Conservation (phyloP, 2,329 filamentous ascomycete genomes). For the Gnomoniopsis sp. region DNA sequence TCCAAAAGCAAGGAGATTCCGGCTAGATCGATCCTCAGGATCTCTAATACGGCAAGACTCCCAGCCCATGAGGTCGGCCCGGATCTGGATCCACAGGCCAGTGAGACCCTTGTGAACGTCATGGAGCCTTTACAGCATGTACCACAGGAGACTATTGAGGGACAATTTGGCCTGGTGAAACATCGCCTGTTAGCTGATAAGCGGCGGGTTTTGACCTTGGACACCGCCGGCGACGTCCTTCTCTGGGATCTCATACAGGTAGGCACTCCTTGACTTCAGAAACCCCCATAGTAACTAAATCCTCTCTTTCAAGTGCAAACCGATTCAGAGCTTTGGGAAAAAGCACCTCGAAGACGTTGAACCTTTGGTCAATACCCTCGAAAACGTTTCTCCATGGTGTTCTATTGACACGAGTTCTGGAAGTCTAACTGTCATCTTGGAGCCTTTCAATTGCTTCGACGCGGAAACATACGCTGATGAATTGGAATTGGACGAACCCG, state of each 20-base stretch:
- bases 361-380: slow-evolving; percentile 77
- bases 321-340: slow-evolving; percentile 90
- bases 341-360: slow-evolving; percentile 90
- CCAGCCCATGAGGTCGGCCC: slow-evolving; percentile 52
- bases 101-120: slow-evolving; percentile 31
- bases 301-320: slow-evolving; percentile 62
- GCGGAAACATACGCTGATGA: slow-evolving; percentile 97
- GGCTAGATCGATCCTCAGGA: slow-evolving; percentile 70
- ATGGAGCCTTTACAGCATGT: slow-evolving; percentile 64
- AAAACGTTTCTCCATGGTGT: slow-evolving; percentile 94
- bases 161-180: slow-evolving; percentile 92
- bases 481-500: slow-evolving; percentile 66
- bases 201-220: slow-evolving; percentile 81
- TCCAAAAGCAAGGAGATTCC: slow-evolving; percentile 64
- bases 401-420: slow-evolving; percentile 92
- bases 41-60: slow-evolving; percentile 81
- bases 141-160: slow-evolving; percentile 82
- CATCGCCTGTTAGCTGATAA: slow-evolving; percentile 89
- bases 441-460: slow-evolving; percentile 95
- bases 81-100: slow-evolving; percentile 45
- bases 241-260: slow-evolving; percentile 92
- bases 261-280: slow-evolving; percentile 25
- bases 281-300: slow-evolving; percentile 18
- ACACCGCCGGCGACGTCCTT: slow-evolving; percentile 91
- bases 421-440: slow-evolving; percentile 82